phyloP scores from a whole-genome alignment of 495 filamentous ascomycete species.

The Tricharina praecox region DNA sequence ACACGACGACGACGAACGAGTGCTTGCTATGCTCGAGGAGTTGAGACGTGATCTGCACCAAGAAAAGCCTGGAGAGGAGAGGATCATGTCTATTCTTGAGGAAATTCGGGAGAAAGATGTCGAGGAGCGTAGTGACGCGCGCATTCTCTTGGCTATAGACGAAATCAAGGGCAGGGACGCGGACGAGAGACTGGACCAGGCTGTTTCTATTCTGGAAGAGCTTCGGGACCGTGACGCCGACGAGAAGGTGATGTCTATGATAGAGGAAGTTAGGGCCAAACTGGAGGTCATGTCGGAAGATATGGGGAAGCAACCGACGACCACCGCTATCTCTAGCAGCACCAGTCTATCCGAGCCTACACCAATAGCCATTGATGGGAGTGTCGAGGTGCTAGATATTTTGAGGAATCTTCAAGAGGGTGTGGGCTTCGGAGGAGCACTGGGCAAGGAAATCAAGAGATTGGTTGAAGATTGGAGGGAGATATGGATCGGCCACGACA shows the following conservation, averaged over 20 bases:
- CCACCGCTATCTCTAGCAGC: not conserved
- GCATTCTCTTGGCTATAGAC: slow-evolving; percentile 20
- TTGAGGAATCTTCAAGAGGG: slow-evolving; percentile 19
- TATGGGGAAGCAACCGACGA: not conserved
- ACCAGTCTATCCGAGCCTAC: no score
- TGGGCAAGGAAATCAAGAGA: slow-evolving; percentile 15
- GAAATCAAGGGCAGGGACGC: slow-evolving; percentile 21
- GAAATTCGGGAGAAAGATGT: slow-evolving; percentile 23
- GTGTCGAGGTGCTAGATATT: slow-evolving; percentile 17
- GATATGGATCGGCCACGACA: slow-evolving; percentile 18
- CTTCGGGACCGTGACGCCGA: slow-evolving; percentile 20
- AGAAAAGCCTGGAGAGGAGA: slow-evolving; percentile 20
- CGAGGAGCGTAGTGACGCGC: slow-evolving; percentile 15
- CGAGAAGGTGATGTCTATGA: slow-evolving; percentile 20
- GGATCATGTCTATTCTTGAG: slow-evolving; percentile 22
- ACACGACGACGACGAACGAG: slow-evolving; percentile 16
- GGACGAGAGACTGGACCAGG: slow-evolving; percentile 15
- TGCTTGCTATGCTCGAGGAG: slow-evolving; percentile 22
- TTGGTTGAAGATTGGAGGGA: slow-evolving; percentile 24
- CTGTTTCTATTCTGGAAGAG: slow-evolving; percentile 21
- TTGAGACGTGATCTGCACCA: slow-evolving; percentile 20
- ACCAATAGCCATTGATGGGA: no score
- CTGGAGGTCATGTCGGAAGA: slow-evolving; percentile 14
- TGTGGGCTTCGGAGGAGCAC: slow-evolving; percentile 10
- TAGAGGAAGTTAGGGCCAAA: slow-evolving; percentile 18